Conservation (phyloP, 2,329 filamentous ascomycete genomes). For the Hymenoscyphus occultus region DNA sequence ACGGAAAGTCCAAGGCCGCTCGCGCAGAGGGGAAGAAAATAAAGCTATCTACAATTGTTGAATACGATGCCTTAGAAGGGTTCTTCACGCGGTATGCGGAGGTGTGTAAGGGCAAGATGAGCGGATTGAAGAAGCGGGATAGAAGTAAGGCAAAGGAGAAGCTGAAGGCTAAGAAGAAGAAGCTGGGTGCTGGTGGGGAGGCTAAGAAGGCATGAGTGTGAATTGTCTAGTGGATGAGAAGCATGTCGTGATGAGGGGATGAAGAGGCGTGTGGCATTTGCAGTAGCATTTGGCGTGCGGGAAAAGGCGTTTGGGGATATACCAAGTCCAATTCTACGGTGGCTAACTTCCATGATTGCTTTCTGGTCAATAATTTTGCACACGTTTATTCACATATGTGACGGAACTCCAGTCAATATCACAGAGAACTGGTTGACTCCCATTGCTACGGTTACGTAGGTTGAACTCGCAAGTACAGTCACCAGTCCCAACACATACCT, state of each 20-base stretch:
- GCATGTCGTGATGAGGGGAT: background rate
- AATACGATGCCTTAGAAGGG: slow-evolving; percentile 68
- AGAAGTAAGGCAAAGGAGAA: slow-evolving; percentile 80
- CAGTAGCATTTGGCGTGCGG: slow-evolving; percentile 5
- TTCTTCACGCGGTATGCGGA: slow-evolving; percentile 90
- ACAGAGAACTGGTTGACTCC: too few relatives aligned
- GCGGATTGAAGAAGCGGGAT: slow-evolving; percentile 86
- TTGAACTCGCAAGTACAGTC: background rate
- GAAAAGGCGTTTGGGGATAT: slow-evolving; percentile 8
- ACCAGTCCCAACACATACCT: background rate
- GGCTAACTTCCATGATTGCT: background rate
- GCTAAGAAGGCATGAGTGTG: slow-evolving; percentile 22
- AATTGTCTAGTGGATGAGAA: background rate
- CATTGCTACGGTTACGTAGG: background rate
- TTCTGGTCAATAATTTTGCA: too few relatives aligned
- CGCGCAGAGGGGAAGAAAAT: slow-evolving; percentile 49
- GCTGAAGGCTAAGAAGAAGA: slow-evolving; percentile 63
- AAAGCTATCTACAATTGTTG: slow-evolving; percentile 81
- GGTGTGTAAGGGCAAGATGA: slow-evolving; percentile 85
- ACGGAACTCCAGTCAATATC: too few relatives aligned
- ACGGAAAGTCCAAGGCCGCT: slow-evolving; percentile 61
- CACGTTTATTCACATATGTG: too few relatives aligned
- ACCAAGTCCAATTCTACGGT: slow-evolving; percentile 4
- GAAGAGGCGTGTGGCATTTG: background rate
- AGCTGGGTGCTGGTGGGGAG: slow-evolving; percentile 38